These are phyloP conservation scores for Pleurotus citrinopileatus DNA, from an alignment of 768 basidiomycete species.

Conservation along the genomic window DNA sequence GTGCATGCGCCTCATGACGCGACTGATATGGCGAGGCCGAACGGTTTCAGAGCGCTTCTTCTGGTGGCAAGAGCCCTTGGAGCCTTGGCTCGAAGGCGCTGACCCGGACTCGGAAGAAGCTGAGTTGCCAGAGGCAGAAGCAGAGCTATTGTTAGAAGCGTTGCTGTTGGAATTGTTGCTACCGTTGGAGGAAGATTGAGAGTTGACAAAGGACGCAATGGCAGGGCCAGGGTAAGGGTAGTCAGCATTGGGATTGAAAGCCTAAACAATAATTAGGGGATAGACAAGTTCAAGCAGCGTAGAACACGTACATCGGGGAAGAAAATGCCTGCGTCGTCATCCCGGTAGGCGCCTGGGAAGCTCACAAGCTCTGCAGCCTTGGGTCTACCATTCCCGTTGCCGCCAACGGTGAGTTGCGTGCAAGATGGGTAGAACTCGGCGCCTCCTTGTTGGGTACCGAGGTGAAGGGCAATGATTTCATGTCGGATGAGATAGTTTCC, in stretches of 20 bases:
- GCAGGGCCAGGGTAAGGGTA: constrained; percentile 54
- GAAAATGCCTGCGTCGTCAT: constrained; percentile 70
- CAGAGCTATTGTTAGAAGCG: constrained; percentile 3
- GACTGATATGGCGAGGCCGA: constrained; percentile 25
- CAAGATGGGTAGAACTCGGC: constrained; percentile 85
- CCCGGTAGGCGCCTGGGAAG: constrained; percentile 72
- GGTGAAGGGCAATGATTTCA: constrained; percentile 79
- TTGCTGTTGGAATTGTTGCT: constrained; percentile 1
- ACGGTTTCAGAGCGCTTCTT: constrained; percentile 14
- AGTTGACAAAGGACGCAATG: constrained; percentile 27
- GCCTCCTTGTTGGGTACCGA: constrained; percentile 51
- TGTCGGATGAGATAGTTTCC: constrained; percentile 79
- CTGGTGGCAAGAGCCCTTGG: constrained; percentile 19
- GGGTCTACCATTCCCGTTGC: constrained; percentile 50
- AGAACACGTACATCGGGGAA: constrained; percentile 39
- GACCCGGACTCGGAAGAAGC: constrained; percentile 8
- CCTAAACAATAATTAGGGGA: constrained; percentile 12
- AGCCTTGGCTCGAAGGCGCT: constrained; percentile 12
- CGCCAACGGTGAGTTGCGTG: constrained; percentile 53
- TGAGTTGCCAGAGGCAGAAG: constrained; percentile 10
- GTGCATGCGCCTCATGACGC: constrained; percentile 20
- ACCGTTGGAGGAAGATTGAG: constrained; percentile 5
- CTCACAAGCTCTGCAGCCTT: constrained; percentile 48
- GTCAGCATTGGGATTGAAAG: constrained; percentile 26
- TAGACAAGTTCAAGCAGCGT: neutral